phyloP scores from a whole-genome alignment of 768 basidiomycete genomes.

The Hericium alpestre region DNA sequence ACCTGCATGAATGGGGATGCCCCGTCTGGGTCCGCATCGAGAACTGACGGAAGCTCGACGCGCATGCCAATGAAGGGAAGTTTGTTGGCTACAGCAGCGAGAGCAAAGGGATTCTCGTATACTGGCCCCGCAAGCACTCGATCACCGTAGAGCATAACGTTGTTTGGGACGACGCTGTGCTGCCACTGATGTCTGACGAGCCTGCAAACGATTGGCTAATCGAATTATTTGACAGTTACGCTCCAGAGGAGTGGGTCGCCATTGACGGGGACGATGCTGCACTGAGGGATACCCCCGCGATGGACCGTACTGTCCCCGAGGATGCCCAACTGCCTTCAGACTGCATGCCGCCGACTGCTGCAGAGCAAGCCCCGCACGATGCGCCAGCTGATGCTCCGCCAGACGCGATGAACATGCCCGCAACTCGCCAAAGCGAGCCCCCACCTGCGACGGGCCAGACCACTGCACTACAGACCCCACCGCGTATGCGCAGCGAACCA shows the following conservation, averaged over 20 bases:
- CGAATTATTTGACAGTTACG: not conserved
- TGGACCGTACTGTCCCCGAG: no score
- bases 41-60: constrained; percentile 8
- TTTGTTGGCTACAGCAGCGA: no score
- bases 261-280: not conserved
- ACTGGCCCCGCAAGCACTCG: constrained; percentile 21
- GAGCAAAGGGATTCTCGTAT: no score
- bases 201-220: not conserved
- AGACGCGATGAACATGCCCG: not conserved
- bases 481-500: not conserved
- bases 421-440: not conserved
- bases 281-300: not conserved
- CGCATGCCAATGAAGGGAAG: not conserved
- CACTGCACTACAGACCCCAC: not conserved
- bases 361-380: not conserved
- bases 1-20: constrained; percentile 5
- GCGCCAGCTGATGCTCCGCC: not conserved
- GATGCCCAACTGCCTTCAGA: no score
- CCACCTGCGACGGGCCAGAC: no score
- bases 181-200: not conserved
- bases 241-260: not conserved
- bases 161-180: not conserved
- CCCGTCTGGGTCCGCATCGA: constrained; percentile 10
- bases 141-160: constrained; percentile 20
- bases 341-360: not conserved